phyloP scores from a whole-genome alignment of 306 rosid genomes.

The Aeschynomene evenia region DNA sequence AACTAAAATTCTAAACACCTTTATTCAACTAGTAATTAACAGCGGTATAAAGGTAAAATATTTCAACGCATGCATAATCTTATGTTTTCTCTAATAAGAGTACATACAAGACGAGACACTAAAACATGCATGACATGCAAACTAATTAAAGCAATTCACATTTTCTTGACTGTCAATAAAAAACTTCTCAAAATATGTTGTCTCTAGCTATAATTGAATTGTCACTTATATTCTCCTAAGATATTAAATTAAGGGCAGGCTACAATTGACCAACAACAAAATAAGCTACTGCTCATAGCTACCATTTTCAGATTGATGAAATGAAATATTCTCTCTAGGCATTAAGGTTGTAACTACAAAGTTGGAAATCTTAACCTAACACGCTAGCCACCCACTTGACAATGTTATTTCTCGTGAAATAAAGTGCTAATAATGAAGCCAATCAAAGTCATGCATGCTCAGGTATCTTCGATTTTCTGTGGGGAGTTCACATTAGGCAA shows the following conservation, averaged over 20 bases:
- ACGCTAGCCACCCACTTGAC: not conserved
- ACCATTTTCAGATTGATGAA: not conserved
- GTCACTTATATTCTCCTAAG: not conserved
- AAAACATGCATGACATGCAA: conserved; percentile 9
- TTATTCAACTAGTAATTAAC: not conserved
- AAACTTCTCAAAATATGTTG: not conserved
- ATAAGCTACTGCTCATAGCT: not conserved
- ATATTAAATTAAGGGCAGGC: not conserved
- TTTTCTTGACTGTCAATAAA: not conserved
- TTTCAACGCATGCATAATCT: not conserved
- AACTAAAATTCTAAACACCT: not conserved
- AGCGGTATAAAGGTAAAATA: not conserved
- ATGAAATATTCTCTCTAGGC: not conserved
- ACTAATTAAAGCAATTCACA: not conserved
- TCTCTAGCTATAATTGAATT: not conserved
- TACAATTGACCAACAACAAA: not conserved
- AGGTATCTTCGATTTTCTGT: not conserved
- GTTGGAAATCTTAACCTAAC: not conserved
- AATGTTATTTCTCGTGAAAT: not conserved
- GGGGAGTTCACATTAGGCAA: conserved; percentile 10
- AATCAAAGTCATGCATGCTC: not conserved
- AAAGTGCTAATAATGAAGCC: not conserved
- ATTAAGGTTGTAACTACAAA: not conserved
- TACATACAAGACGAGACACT: not conserved
- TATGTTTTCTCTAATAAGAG: not conserved